Percentiles rank a stretch among this genome's conserved stretches.
Evolutionary conservation across 495 filamentous ascomycete genomes (phyloP).

Genomic region (Aspergillus ellipticus): DNA sequence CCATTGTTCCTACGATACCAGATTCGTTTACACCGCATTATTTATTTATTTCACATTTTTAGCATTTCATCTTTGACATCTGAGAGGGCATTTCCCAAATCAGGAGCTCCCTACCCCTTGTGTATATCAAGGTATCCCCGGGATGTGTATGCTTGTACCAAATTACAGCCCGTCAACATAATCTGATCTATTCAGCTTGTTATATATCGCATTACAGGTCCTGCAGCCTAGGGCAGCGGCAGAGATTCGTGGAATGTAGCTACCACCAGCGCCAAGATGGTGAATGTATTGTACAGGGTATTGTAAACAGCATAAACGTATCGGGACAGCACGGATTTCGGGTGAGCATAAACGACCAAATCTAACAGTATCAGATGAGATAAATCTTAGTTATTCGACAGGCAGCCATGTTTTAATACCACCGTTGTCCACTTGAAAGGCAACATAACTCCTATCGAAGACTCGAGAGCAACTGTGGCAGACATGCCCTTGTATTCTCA

Average conservation of each 20-base stretch:
- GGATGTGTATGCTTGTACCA: neutral
- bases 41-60: conserved; percentile 1
- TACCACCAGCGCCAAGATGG: neutral
- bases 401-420: neutral
- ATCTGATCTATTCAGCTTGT: neutral
- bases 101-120: neutral
- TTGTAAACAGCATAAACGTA: no score
- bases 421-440: neutral
- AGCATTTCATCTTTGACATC: neutral
- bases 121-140: neutral
- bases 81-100: neutral
- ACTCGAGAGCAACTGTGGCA: conserved; percentile 18
- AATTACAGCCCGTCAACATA: neutral
- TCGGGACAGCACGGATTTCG: no score
- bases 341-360: no score
- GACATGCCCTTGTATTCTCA: conserved; percentile 74
- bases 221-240: neutral
- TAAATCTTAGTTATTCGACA: no score
- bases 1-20: conserved; percentile 19
- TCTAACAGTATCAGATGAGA: no score
- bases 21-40: neutral
- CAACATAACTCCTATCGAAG: neutral
- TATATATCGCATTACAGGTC: neutral
- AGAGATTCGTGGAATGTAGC: neutral
- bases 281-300: neutral